Percentiles rank a stretch among this genome's conserved stretches.
phyloP scores from a whole-genome alignment of 2,329 filamentous ascomycete genomes.

The Paecilomyces fulvus region DNA sequence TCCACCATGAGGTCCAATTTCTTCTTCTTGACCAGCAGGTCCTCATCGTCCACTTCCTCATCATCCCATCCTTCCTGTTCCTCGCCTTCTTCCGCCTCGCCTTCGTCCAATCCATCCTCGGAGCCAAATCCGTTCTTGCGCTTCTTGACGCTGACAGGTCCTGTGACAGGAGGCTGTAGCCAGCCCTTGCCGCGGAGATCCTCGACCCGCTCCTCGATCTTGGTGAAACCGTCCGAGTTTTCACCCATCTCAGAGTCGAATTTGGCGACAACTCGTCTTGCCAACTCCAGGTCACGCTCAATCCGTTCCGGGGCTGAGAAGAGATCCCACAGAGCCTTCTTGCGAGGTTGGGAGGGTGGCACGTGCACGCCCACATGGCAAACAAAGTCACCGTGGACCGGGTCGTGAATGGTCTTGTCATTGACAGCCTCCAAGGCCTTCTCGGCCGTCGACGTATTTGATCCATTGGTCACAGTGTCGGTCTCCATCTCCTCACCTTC shows the following conservation, averaged over 20 bases:
- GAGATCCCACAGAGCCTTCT: slow-evolving; percentile 94
- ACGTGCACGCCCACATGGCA: slow-evolving; percentile 96
- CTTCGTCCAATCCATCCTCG: slow-evolving; percentile 36
- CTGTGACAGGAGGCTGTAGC: slow-evolving; percentile 55
- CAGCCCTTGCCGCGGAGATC: slow-evolving; percentile 67
- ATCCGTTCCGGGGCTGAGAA: slow-evolving; percentile 92
- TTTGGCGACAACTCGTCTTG: slow-evolving; percentile 71
- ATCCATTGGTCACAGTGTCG: slow-evolving; percentile 24
- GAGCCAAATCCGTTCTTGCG: slow-evolving; percentile 45
- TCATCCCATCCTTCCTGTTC: slow-evolving; percentile 61
- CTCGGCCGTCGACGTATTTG: slow-evolving; percentile 54
- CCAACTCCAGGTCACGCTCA: slow-evolving; percentile 78
- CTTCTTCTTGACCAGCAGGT: slow-evolving; percentile 88
- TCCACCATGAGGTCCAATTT: slow-evolving; percentile 92
- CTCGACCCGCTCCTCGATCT: slow-evolving; percentile 81
- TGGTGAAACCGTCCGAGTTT: slow-evolving; percentile 65
- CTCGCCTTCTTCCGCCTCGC: slow-evolving; percentile 70
- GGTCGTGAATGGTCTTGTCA: slow-evolving; percentile 92
- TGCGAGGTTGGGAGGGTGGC: slow-evolving; percentile 73
- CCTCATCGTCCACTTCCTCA: slow-evolving; percentile 77
- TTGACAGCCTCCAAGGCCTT: slow-evolving; percentile 92
- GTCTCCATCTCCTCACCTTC: slow-evolving; percentile 47
- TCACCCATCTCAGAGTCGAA: slow-evolving; percentile 77
- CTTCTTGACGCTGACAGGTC: slow-evolving; percentile 39
- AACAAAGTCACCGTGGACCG: slow-evolving; percentile 88